Conservation (phyloP, 2,329 filamentous ascomycete species). For the Nemania abortiva region DNA sequence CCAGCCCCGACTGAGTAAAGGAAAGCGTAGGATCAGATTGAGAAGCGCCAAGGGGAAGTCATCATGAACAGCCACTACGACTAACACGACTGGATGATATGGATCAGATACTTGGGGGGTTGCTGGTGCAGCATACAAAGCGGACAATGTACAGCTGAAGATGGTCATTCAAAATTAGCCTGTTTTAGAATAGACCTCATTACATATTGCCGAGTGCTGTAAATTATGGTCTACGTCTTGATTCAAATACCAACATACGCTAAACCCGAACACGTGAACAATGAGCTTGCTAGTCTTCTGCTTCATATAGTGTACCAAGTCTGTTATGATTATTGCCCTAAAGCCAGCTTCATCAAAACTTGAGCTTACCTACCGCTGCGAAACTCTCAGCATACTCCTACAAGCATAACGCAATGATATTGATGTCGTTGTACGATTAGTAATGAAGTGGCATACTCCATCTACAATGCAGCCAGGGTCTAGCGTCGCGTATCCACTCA, state of each 20-base stretch:
- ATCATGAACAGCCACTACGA: not conserved
- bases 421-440: conserved; percentile 1
- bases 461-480: not conserved
- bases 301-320: not conserved
- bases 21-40: not conserved
- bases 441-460: not conserved
- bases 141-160: not conserved
- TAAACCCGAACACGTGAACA: not conserved
- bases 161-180: too few relatives aligned
- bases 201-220: not conserved
- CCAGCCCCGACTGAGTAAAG: not conserved
- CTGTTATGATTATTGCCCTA: not conserved
- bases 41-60: not conserved
- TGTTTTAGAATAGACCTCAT: not conserved
- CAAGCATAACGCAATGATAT: not conserved
- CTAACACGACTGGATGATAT: not conserved
- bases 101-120: not conserved
- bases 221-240: too few relatives aligned
- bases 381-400: too few relatives aligned
- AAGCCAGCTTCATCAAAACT: not conserved
- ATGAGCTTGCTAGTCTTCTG: not conserved
- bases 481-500: not conserved
- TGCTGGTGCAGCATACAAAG: not conserved
- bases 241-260: too few relatives aligned
- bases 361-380: not conserved